A percentile compares a stretch with the other conserved stretches of the same genome.
Conservation (phyloP, 2,329 filamentous ascomycete species). For the Myriosclerotinia curreyana region DNA sequence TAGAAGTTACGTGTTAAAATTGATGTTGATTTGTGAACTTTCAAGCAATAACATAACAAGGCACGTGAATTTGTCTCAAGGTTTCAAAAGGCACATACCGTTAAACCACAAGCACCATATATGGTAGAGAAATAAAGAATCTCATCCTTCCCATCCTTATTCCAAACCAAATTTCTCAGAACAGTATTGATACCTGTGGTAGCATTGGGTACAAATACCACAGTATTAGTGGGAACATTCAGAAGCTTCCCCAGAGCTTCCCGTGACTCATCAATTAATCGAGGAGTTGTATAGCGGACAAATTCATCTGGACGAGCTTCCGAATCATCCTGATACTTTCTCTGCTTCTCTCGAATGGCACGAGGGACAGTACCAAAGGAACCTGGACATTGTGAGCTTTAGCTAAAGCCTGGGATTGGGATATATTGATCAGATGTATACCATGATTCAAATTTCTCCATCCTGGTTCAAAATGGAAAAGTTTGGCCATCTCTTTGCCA, state of each 20-base stretch:
- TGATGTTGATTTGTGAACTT: not conserved
- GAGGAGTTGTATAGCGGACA: slow-evolving; percentile 65
- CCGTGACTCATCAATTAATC: slow-evolving; percentile 62
- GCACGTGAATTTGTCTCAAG: not conserved
- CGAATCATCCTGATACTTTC: slow-evolving; percentile 60
- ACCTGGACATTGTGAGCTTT: slow-evolving; percentile 43
- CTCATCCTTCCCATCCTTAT: slow-evolving; percentile 59
- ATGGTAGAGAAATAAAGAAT: slow-evolving; percentile 67
- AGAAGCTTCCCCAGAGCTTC: slow-evolving; percentile 63
- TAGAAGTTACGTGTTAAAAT: not conserved
- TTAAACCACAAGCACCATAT: slow-evolving; percentile 63
- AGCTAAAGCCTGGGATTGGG: not conserved
- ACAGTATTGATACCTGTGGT: slow-evolving; percentile 76
- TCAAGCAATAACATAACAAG: not conserved
- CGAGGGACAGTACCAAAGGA: slow-evolving; percentile 77
- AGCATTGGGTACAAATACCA: slow-evolving; percentile 80
- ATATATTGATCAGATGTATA: slow-evolving; percentile 25
- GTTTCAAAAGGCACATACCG: slow-evolving; percentile 43
- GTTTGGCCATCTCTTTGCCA: slow-evolving; percentile 39
- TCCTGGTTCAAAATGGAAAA: slow-evolving; percentile 38
- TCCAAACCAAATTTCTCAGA: slow-evolving; percentile 69
- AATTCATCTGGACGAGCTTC: slow-evolving; percentile 74
- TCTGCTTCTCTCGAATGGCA: slow-evolving; percentile 56
- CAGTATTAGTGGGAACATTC: slow-evolving; percentile 60
- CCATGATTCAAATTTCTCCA: slow-evolving; percentile 42